phyloP scores from a whole-genome alignment of 2,329 filamentous ascomycete species.

The Aspergillus sp. region DNA sequence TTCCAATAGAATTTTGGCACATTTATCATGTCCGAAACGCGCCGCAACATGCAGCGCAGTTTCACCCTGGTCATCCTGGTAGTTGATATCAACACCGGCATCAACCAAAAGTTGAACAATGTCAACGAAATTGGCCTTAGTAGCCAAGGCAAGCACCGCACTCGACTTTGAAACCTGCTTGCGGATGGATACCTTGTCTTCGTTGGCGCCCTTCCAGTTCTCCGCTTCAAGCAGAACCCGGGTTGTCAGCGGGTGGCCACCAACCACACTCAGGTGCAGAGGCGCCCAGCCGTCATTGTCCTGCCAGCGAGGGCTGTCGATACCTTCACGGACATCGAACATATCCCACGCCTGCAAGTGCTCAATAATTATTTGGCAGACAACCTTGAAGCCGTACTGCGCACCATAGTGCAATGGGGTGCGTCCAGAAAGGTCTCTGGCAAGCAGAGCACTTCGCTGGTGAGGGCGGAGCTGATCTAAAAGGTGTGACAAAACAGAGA shows the following conservation, averaged over 20 bases:
- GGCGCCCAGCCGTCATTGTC: slow-evolving; percentile 88
- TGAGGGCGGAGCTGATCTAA: slow-evolving; percentile 64
- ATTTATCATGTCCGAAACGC: slow-evolving; percentile 77
- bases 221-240: slow-evolving; percentile 75
- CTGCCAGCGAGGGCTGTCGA: slow-evolving; percentile 85
- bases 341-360: slow-evolving; percentile 86
- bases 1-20: slow-evolving; percentile 69
- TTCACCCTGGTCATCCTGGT: slow-evolving; percentile 84
- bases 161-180: slow-evolving; percentile 76
- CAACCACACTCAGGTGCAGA: slow-evolving; percentile 85
- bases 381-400: slow-evolving; percentile 88
- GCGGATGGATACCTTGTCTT: slow-evolving; percentile 60
- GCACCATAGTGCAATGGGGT: slow-evolving; percentile 89
- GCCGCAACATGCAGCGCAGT: slow-evolving; percentile 89
- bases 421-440: slow-evolving; percentile 73
- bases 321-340: slow-evolving; percentile 77
- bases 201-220: slow-evolving; percentile 63
- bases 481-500: slow-evolving; percentile 60
- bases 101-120: slow-evolving; percentile 87
- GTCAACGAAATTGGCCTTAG: slow-evolving; percentile 75
- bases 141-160: slow-evolving; percentile 80
- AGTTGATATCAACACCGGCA: slow-evolving; percentile 88
- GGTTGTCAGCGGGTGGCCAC: slow-evolving; percentile 83
- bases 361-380: slow-evolving; percentile 81
- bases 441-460: slow-evolving; percentile 64